Conservation (phyloP, 768 basidiomycete species). For the Auriculariales sp. region DNA sequence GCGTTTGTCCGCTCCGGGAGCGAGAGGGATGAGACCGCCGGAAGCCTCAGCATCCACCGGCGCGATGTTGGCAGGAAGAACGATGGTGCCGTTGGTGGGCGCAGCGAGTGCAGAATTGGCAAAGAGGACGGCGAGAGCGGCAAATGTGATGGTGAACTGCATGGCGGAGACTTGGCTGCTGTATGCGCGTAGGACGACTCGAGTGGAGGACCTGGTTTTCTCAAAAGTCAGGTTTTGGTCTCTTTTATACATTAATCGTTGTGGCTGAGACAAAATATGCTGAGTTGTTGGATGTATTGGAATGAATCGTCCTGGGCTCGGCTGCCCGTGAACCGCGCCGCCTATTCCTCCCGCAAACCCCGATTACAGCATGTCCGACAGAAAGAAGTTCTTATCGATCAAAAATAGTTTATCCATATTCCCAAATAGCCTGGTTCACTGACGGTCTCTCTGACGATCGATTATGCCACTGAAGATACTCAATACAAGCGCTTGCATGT, state of each 20-base stretch:
- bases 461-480: too few relatives aligned
- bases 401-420: too few relatives aligned
- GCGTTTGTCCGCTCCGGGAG: constrained; percentile 65
- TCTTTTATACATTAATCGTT: constrained; percentile 4
- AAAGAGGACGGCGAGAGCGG: constrained; percentile 82
- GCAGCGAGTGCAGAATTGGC: constrained; percentile 93
- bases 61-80: constrained; percentile 74
- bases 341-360: too few relatives aligned
- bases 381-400: too few relatives aligned
- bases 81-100: constrained; percentile 96
- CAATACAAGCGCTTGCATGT: too few relatives aligned
- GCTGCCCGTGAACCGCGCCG: too few relatives aligned
- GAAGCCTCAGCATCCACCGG: constrained; percentile 88
- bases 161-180: constrained; percentile 92
- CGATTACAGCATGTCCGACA: too few relatives aligned
- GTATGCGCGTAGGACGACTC: constrained; percentile 96
- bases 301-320: constrained; percentile 48
- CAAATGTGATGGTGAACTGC: constrained; percentile 74
- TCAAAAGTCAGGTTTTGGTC: background rate
- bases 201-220: background rate
- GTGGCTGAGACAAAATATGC: background rate
- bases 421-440: too few relatives aligned
- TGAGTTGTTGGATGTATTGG: too few relatives aligned
- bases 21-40: constrained; percentile 94
- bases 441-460: too few relatives aligned